Conservation (phyloP, 2,329 filamentous ascomycete species). For the Lecanicillium sp. region DNA sequence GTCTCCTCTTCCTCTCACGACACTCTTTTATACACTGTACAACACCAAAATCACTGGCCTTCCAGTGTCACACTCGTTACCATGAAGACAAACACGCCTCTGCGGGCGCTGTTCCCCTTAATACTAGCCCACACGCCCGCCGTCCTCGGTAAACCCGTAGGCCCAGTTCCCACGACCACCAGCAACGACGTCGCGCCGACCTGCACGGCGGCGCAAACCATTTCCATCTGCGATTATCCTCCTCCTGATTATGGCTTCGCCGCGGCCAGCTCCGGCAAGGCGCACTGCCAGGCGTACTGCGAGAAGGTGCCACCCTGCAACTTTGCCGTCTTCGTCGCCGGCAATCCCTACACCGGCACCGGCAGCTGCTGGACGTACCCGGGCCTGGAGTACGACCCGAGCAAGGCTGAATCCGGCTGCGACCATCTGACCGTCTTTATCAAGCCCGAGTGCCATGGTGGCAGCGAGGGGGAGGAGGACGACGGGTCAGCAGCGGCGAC, state of each 20-base stretch:
- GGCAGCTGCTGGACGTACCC: conserved; percentile 23
- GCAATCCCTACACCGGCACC: conserved; percentile 18
- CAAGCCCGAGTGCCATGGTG: conserved; percentile 14
- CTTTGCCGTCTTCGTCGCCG: conserved; percentile 21
- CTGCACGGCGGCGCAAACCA: conserved; percentile 19
- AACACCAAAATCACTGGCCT: too few species aligned
- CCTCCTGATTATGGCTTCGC: conserved; percentile 13
- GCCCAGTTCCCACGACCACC: conserved; percentile 12
- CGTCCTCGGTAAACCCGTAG: too few species aligned
- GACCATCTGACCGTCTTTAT: conserved; percentile 14
- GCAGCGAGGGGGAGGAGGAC: too few species aligned
- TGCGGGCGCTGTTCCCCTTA: too few species aligned
- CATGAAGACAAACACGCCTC: too few species aligned
- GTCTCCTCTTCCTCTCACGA: too few species aligned
- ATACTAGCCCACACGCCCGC: too few species aligned
- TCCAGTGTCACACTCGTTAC: too few species aligned
- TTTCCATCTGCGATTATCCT: conserved; percentile 19
- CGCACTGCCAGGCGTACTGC: conserved; percentile 22
- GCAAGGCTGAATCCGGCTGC: conserved; percentile 14
- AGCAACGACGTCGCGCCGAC: conserved; percentile 14
- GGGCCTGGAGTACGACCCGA: conserved; percentile 17
- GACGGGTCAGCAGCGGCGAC: conserved; percentile 1
- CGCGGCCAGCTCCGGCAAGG: conserved; percentile 15
- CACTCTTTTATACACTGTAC: too few species aligned
- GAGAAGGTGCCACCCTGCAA: conserved; percentile 19